Evolutionary conservation across 169 alveolate species (phyloP).

Genomic region (Eimeria sp.): DNA sequence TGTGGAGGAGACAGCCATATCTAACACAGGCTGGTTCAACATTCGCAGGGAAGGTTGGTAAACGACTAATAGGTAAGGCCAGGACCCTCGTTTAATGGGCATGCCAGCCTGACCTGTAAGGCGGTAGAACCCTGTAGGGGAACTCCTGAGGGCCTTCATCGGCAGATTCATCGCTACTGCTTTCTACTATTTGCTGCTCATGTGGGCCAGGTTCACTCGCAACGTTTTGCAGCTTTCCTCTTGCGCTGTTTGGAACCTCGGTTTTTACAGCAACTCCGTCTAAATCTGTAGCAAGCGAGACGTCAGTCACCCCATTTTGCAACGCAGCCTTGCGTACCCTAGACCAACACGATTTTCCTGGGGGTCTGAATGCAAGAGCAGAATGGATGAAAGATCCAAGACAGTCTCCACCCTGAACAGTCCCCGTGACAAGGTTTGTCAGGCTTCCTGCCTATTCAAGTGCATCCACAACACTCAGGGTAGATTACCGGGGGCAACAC

Average conservation of each 20-base stretch:
- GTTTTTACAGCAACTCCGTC: not conserved
- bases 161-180: slow-evolving; percentile 46
- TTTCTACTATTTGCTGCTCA: slow-evolving; percentile 16
- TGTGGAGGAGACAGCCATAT: not conserved
- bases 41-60: not conserved
- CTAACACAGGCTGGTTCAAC: not conserved
- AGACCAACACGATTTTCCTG: slow-evolving; percentile 63
- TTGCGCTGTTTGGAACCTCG: slow-evolving; percentile 30
- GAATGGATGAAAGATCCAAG: not conserved
- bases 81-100: too few species aligned
- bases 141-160: slow-evolving; percentile 40
- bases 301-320: slow-evolving; percentile 3
- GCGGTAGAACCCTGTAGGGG: slow-evolving; percentile 63
- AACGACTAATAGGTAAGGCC: not conserved
- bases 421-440: not conserved
- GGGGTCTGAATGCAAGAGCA: slow-evolving; percentile 33
- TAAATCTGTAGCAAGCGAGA: not conserved
- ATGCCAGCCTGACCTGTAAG: slow-evolving; percentile 36
- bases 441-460: not conserved
- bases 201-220: not conserved
- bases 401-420: too few species aligned
- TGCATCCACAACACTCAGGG: not conserved
- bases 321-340: slow-evolving; percentile 52
- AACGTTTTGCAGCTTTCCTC: not conserved
- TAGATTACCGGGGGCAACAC: not conserved